Evolutionary conservation across 371 early-diverging fungal genomes (phyloP), one percentile per base, ranked within the genome.

Genomic region (Syncephalastrum monosporum): DNA sequence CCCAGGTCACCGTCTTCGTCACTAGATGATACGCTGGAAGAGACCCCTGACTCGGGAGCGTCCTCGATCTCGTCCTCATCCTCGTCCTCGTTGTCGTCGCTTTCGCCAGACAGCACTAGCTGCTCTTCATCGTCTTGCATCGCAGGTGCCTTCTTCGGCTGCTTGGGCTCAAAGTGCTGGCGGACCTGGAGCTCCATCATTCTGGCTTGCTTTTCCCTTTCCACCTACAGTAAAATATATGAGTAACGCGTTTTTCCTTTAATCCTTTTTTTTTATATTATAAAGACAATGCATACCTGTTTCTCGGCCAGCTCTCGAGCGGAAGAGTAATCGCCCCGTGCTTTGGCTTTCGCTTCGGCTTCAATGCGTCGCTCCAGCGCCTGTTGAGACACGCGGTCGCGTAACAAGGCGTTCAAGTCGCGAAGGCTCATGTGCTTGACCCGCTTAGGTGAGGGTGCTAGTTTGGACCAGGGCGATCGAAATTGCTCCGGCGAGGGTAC

Each of bases 261-360:
- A 29, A 1, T 29, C 29, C 7, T 29, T 6, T 29, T 29, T 29
- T 33, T 33, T 33, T 12, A 0, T 33, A 27, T 5, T 10, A 5
- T 12, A 33, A 33, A 10, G 12, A 12, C 1, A 2, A 21, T 21
- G 2, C 5, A 10, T 33, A 33, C 38, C 13, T 67, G 59, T 29
- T 58, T 52, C 44, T 67, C 57, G 1, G 72, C 73, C 41, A 61
- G 53, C 38, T 79, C 77, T n/a, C 67, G 67, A 12, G 80, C 67
- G 0, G 68, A 64, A 8, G 55, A 55, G 49, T 59, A 79, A 3
- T 55, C 50, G 8, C 79, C 79, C 1, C 61, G 55, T 3, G 68
- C 64, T 42, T 65, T 67, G 3, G 74, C 74, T 15, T 55, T 61
- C 16, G 62, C 63, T 52, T 75, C 76, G 59, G 68, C 63, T 13